These are phyloP conservation scores for Primulina tabacum DNA, from an alignment of 257 asterid genomes.

Conservation along the genomic window DNA sequence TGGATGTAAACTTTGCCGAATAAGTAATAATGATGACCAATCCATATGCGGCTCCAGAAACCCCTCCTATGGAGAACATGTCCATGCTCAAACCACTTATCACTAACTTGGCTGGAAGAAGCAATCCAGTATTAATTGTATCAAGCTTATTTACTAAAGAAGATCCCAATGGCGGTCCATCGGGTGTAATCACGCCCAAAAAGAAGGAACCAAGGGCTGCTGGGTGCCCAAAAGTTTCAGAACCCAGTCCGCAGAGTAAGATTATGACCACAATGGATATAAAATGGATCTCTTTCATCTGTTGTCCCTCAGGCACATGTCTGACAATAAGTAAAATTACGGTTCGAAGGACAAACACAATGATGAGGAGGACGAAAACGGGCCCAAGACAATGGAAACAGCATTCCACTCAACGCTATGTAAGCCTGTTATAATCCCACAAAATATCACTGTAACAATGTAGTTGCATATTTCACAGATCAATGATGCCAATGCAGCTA, in stretches of 20 bases:
- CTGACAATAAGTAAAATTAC: constrained; percentile 23
- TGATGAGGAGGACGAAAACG: not conserved
- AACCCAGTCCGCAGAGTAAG: constrained; percentile 31
- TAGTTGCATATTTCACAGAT: constrained; percentile 43
- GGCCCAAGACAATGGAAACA: constrained; percentile 14
- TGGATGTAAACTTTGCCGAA: constrained; percentile 39
- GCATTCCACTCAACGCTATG: not conserved
- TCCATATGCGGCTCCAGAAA: constrained; percentile 14
- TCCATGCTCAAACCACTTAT: constrained; percentile 41
- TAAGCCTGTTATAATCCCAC: constrained; percentile 10
- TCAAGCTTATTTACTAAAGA: constrained; percentile 36
- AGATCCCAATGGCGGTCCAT: constrained; percentile 53
- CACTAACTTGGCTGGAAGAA: constrained; percentile 59
- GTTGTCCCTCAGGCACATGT: constrained; percentile 38
- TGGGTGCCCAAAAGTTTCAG: constrained; percentile 51
- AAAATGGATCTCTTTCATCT: constrained; percentile 48
- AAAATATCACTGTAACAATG: constrained; percentile 3
- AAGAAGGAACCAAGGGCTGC: constrained; percentile 47
- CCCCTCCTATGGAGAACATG: constrained; percentile 22
- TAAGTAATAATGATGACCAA: constrained; percentile 37
- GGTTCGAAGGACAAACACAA: constrained; percentile 34
- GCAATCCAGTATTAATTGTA: constrained; percentile 31
- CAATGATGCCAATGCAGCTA: constrained; percentile 48
- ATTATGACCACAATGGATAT: constrained; percentile 28
- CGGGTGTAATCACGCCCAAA: constrained; percentile 41